Conservation (phyloP, 371 early-diverging fungal species). For the Mortierella sp. region DNA sequence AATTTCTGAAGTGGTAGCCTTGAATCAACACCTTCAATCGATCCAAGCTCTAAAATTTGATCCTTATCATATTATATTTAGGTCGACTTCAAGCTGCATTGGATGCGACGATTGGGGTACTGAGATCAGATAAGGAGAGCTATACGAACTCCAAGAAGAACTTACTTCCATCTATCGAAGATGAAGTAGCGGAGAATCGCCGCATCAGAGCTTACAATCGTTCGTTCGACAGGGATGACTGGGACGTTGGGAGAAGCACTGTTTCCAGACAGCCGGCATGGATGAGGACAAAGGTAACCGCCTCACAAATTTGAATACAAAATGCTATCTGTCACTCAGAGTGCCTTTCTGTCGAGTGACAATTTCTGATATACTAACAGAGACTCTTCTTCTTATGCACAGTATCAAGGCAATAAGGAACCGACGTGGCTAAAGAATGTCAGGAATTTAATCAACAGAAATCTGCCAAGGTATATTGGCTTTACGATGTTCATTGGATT, state of each 20-base stretch:
- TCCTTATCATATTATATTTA: not conserved
- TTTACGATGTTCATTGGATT: not conserved
- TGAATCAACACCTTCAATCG: not conserved
- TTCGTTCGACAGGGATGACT: conserved; percentile 23
- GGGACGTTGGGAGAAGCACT: not conserved
- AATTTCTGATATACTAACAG: not conserved
- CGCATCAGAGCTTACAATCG: conserved; percentile 21
- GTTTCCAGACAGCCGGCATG: conserved; percentile 34
- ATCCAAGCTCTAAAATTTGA: not conserved
- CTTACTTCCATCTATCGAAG: conserved; percentile 15
- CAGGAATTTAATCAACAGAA: conserved; percentile 40
- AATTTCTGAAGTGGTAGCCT: not conserved
- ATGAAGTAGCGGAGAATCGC: conserved; percentile 21
- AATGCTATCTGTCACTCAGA: not conserved
- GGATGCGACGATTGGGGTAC: conserved; percentile 42
- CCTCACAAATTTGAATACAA: not conserved
- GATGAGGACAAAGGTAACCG: conserved; percentile 36
- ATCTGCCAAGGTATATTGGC: conserved; percentile 36
- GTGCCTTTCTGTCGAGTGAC: not conserved
- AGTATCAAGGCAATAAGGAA: conserved; percentile 38
- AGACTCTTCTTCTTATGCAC: not conserved
- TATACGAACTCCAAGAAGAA: conserved; percentile 11
- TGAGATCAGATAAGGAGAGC: conserved; percentile 24
- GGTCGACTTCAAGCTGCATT: conserved; percentile 34
- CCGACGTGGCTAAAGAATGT: conserved; percentile 46